phyloP scores from a whole-genome alignment of 495 filamentous ascomycete genomes.

The Lophiostoma macrostomum region DNA sequence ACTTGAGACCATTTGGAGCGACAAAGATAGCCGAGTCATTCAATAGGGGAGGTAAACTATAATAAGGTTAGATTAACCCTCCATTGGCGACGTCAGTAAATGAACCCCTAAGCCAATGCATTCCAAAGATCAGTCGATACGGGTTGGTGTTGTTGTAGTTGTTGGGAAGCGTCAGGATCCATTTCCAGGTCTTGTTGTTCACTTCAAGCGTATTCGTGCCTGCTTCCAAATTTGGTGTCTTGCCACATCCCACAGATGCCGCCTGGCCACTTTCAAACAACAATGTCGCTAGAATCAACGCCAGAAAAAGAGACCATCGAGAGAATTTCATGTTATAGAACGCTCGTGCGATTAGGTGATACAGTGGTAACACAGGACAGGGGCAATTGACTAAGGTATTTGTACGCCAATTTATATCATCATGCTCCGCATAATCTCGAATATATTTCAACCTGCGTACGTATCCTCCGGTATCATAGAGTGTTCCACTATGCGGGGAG shows the following conservation, averaged over 20 bases:
- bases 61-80: constrained; percentile 36
- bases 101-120: constrained; percentile 45
- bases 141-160: constrained; percentile 43
- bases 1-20: constrained; percentile 42
- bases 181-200: constrained; percentile 28
- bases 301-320: too few species aligned
- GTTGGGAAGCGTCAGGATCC: constrained; percentile 41
- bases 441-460: too few species aligned
- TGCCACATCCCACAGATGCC: constrained; percentile 45
- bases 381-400: too few species aligned
- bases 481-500: too few species aligned
- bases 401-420: too few species aligned
- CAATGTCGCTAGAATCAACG: too few species aligned
- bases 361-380: too few species aligned
- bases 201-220: constrained; percentile 37
- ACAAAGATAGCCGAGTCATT: constrained; percentile 45
- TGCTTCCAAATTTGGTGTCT: constrained; percentile 37
- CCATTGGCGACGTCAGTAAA: constrained; percentile 37
- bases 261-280: too few species aligned
- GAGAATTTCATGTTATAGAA: too few species aligned
- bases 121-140: constrained; percentile 44
- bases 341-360: too few species aligned
- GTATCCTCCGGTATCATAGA: too few species aligned
- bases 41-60: constrained; percentile 41
- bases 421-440: too few species aligned